Evolutionary conservation across 805 yeast genomes (phyloP), one percentile per base, ranked within the genome.

Genomic region (Kluyveromyces siamensis): DNA sequence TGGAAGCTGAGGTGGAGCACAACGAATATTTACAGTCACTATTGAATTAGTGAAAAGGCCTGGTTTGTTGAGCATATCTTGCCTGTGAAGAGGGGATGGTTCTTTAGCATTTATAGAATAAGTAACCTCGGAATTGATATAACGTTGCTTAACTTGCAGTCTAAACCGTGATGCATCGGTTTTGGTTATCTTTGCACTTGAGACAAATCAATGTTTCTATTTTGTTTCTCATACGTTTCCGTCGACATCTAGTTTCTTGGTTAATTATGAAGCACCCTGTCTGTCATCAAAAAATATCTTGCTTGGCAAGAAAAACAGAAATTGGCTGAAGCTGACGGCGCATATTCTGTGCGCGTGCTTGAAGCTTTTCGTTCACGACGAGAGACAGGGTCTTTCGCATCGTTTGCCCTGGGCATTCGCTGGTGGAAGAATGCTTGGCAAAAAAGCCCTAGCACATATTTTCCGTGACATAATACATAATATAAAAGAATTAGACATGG

Each of bases 1-100:
- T 87, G 63, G 77, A 69, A 48, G 50, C 52, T 39, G 43, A 47
- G 11, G 35, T 60, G 25, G 48, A 50, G 18, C 47, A 41, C 7
- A 61, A 59, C 44, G 39, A 47, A 13, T 49, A 52, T 30, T 46
- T 54, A 27, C 37, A 44, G 17, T 42, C 44, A 19, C 40, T 50
- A 27, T 38, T 51, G 27, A 40, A 41, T 17, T 10, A 45, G 13
- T 43, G 14, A 25, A 17, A 37, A 37, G 3, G 25, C n/a, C 8
- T 30, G 35, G 11, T 30, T 30, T 30, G 11, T 30, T 30, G 14
- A 11, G 3, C 35, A 30, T 30, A 11, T 7, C 35, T 11, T 7
- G 35, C 5, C 35, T 30, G 14, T 30, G 8, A 13, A 30, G 25
- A 30, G 35, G 35, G 35, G 8, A 2, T 30, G 11, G 14, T 13